Percentiles rank a stretch among this genome's conserved stretches.
Conservation (phyloP, 495 filamentous ascomycete genomes). For the Xylaria scruposa region DNA sequence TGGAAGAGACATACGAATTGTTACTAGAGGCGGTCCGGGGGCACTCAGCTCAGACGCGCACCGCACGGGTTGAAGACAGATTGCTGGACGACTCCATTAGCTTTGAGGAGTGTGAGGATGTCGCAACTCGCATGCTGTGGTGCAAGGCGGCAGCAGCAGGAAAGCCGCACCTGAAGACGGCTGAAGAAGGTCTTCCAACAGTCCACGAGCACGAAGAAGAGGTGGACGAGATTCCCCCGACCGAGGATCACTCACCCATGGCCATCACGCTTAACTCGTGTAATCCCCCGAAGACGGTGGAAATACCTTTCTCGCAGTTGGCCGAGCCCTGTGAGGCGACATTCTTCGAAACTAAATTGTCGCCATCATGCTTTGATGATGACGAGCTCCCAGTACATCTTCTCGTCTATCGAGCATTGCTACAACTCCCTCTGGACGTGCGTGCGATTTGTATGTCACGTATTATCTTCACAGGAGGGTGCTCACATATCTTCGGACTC, state of each 20-base stretch:
- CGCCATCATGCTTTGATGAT: conserved; percentile 71
- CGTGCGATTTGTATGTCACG: conserved; percentile 87
- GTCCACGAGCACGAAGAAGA: conserved; percentile 60
- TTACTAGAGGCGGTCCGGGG: conserved; percentile 52
- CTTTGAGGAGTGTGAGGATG: conserved; percentile 81
- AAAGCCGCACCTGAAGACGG: conserved; percentile 33
- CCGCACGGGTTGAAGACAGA: conserved; percentile 37
- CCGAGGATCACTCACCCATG: conserved; percentile 41
- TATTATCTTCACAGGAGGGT: conserved; percentile 86
- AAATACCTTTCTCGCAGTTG: conserved; percentile 71
- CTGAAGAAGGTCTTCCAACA: conserved; percentile 49
- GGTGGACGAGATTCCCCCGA: conserved; percentile 37
- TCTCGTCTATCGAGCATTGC: conserved; percentile 77
- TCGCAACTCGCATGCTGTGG: conserved; percentile 76
- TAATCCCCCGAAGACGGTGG: conserved; percentile 55
- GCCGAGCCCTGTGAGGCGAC: conserved; percentile 76
- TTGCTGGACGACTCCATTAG: conserved; percentile 48
- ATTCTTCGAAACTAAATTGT: conserved; percentile 65
- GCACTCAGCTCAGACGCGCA: conserved; percentile 26
- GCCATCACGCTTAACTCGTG: conserved; percentile 58
- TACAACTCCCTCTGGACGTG: conserved; percentile 79
- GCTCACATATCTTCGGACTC: conserved; percentile 79
- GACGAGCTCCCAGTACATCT: conserved; percentile 78
- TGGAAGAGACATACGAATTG: conserved; percentile 70
- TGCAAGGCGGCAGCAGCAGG: conserved; percentile 58